phyloP scores from a whole-genome alignment of 1,284 basidiomycete species.

The Pseudozyma flocculosa region DNA sequence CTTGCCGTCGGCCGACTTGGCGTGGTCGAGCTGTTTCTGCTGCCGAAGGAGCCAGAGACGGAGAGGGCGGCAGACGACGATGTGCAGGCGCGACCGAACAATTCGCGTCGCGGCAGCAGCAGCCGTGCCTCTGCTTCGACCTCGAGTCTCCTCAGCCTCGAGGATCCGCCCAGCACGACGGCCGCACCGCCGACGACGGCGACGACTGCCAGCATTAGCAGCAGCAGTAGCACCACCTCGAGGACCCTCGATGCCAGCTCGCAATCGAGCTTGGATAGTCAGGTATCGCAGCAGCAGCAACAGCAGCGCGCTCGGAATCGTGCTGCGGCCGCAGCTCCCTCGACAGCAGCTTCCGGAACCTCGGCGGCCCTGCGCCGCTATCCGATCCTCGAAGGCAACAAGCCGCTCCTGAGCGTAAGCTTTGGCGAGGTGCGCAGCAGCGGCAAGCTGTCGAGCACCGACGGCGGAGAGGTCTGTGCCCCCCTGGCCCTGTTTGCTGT shows the following conservation, averaged over 20 bases:
- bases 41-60: neutral
- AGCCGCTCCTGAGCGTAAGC: constrained; percentile 13
- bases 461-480: neutral
- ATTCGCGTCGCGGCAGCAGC: too few species aligned
- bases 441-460: too few species aligned
- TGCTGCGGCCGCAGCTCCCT: too few species aligned
- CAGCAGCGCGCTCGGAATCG: neutral
- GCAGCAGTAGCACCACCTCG: neutral
- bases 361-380: neutral
- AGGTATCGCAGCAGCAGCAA: neutral
- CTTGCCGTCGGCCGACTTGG: constrained; percentile 14
- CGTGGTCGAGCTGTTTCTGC: constrained; percentile 5
- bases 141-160: neutral
- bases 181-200: neutral
- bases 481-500: constrained; percentile 6
- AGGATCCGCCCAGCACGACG: neutral
- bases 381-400: constrained; percentile 5
- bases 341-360: too few species aligned
- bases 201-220: too few species aligned
- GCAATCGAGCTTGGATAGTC: neutral
- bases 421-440: constrained; percentile 6
- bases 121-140: too few species aligned
- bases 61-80: neutral
- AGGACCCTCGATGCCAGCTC: neutral
- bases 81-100: neutral